phyloP scores from a whole-genome alignment of 1,139 yeast species.

The Meyerozyma guilliermondii region DNA sequence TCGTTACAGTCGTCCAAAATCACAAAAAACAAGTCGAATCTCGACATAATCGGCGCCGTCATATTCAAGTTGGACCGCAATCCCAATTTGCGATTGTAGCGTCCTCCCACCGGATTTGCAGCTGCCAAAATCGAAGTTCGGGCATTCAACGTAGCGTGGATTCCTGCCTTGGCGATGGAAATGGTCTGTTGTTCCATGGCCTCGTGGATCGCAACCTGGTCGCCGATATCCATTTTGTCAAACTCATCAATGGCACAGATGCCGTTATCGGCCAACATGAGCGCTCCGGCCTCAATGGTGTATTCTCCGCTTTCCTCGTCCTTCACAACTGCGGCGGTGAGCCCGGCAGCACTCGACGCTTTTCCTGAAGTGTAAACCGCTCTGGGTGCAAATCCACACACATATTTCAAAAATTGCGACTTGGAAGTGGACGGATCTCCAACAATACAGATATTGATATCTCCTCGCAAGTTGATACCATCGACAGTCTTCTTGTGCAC shows the following conservation, averaged over 20 bases:
- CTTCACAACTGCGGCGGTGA: slow-evolving; percentile 95
- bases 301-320: slow-evolving; percentile 98
- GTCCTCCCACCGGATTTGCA: slow-evolving; percentile 94
- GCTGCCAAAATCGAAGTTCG: slow-evolving; percentile 95
- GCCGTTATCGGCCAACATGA: slow-evolving; percentile 98
- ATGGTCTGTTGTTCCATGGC: slow-evolving; percentile 99
- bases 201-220: slow-evolving; percentile 98
- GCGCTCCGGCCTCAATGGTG: slow-evolving; percentile 98
- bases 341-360: slow-evolving; percentile 98
- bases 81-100: slow-evolving; percentile 84
- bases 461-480: slow-evolving; percentile 95
- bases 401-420: slow-evolving; percentile 93
- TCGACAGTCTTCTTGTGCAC: slow-evolving; percentile 93
- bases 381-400: slow-evolving; percentile 86
- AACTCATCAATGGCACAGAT: slow-evolving; percentile 98
- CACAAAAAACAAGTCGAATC: slow-evolving; percentile 94
- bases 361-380: slow-evolving; percentile 97
- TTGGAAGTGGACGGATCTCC: slow-evolving; percentile 99
- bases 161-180: slow-evolving; percentile 97
- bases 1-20: slow-evolving; percentile 94
- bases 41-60: slow-evolving; percentile 99
- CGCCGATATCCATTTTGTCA: slow-evolving; percentile 93
- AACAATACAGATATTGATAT: slow-evolving; percentile 91
- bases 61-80: slow-evolving; percentile 83
- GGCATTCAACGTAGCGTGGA: slow-evolving; percentile 95